Percentiles rank a stretch among this genome's conserved stretches.
phyloP scores from a whole-genome alignment of 2,329 filamentous ascomycete species.

The Exophiala sp. region DNA sequence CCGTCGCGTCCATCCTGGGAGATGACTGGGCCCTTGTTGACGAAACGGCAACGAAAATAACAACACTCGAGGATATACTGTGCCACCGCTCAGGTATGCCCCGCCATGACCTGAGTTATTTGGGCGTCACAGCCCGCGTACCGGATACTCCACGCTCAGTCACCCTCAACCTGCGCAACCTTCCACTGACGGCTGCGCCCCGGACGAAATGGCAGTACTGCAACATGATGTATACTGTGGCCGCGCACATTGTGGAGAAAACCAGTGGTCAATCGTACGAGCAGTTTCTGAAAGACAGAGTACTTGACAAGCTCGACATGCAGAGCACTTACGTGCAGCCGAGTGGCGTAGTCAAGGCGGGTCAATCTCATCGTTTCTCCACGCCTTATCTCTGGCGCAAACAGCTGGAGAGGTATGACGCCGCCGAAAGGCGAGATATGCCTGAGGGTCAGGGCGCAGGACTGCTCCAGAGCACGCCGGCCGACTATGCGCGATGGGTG shows the following conservation, averaged over 20 bases:
- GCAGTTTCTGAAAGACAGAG: constrained; percentile 39
- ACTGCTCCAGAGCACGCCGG: constrained; percentile 36
- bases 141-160: constrained; percentile 36
- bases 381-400: constrained; percentile 43
- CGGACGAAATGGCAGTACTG: constrained; percentile 39
- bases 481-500: constrained; percentile 34
- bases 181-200: constrained; percentile 45
- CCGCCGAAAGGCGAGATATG: constrained; percentile 30
- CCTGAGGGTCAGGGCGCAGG: constrained; percentile 43
- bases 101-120: constrained; percentile 36
- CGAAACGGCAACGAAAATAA: constrained; percentile 33
- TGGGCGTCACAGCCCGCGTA: constrained; percentile 32
- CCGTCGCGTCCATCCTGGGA: no score
- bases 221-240: constrained; percentile 50
- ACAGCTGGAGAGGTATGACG: constrained; percentile 26
- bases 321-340: constrained; percentile 33
- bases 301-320: constrained; percentile 51
- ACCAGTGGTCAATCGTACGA: constrained; percentile 40
- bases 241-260: constrained; percentile 47
- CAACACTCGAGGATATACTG: constrained; percentile 55
- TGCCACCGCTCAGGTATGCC: constrained; percentile 53
- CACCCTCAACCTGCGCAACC: constrained; percentile 44
- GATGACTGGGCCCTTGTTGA: no score
- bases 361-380: constrained; percentile 36
- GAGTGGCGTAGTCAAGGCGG: constrained; percentile 28